Percentiles rank a stretch among this genome's conserved stretches.
Conservation (phyloP, 23 red algal species). For the Porphyridium purpureum region DNA sequence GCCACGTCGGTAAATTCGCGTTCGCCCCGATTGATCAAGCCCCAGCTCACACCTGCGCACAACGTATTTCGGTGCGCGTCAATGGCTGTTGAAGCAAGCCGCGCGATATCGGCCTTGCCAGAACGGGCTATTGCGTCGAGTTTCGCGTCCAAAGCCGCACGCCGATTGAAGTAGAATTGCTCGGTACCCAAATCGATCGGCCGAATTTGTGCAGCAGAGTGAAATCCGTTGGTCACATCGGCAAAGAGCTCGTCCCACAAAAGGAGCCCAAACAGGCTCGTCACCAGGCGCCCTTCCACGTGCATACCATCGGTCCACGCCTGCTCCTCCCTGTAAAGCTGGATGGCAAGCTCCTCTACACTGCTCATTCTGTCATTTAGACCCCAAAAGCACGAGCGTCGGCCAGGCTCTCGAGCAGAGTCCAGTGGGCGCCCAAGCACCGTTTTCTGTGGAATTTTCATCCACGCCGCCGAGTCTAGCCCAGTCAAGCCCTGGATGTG, state of each 20-base stretch:
- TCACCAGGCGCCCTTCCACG: constrained; percentile 8
- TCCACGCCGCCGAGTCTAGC: background rate
- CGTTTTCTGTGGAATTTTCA: constrained; percentile 3
- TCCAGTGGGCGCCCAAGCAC: background rate
- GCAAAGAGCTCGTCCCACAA: constrained; percentile 8
- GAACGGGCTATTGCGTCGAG: background rate
- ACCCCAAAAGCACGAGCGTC: background rate
- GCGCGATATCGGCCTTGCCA: background rate
- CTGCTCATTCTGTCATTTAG: background rate
- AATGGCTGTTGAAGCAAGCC: too few relatives aligned
- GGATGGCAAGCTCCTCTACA: background rate
- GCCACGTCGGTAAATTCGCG: too few relatives aligned
- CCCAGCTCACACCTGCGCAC: too few relatives aligned
- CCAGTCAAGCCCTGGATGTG: background rate
- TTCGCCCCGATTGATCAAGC: too few relatives aligned
- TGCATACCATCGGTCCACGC: constrained; percentile 10
- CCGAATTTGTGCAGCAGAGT: background rate
- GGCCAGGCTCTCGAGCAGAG: background rate
- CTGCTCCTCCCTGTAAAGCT: background rate
- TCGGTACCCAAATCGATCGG: background rate
- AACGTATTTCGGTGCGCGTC: too few relatives aligned
- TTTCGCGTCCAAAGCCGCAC: background rate
- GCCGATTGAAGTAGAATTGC: background rate
- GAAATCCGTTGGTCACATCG: background rate
- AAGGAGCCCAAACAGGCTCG: constrained; percentile 2